Evolutionary conservation across 352 stramenopile genomes (phyloP), one percentile per base, ranked within the genome.

Genomic region (Globisporangium canariense): DNA sequence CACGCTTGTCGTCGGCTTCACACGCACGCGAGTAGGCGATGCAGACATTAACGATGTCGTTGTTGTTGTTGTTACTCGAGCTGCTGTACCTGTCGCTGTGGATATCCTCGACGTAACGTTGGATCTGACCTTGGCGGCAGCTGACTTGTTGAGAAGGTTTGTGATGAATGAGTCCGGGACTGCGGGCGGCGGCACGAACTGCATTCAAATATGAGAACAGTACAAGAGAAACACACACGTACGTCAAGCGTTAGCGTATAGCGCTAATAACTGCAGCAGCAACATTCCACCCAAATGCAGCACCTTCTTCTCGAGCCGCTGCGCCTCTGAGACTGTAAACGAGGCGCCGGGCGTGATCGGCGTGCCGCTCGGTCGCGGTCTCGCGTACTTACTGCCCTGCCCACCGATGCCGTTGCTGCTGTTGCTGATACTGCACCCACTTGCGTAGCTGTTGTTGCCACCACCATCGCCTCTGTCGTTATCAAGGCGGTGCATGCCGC

Each of bases 331-430:
- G 38, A 50, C 25, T 18, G 51, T 16, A 47, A 65, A 55, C n/a
- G 58, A 69, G 25, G 50, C 64, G 43, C 57, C 57, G 13, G 64
- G 57, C 25, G 36, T 60, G 57, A 69, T 65, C 50, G 40, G 2
- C 30, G 14, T 28, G 30, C 64, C 64, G n/a, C 64, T 69, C 36
- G 64, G 36, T 13, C 50, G 64, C 38, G 20, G 38, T 47, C 47
- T 64, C 11, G 32, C 28, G 41, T 69, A 60, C 47, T 64, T 28
- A 28, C 25, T 69, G 13, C 9, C 49, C 47, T 54, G 47, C 18
- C 22, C 9, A 20, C 14, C 49, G 5, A 34, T 20, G 7, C 49
- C 49, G 5, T 55, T 55, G 49, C 49, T 55, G 49, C 22, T 38
- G 11, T 55, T 55, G 25, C 13, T 55, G 18, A 55, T 55, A 13